Evolutionary conservation across 2,329 filamentous ascomycete species (phyloP).

Genomic region (Gremmenia infestans): DNA sequence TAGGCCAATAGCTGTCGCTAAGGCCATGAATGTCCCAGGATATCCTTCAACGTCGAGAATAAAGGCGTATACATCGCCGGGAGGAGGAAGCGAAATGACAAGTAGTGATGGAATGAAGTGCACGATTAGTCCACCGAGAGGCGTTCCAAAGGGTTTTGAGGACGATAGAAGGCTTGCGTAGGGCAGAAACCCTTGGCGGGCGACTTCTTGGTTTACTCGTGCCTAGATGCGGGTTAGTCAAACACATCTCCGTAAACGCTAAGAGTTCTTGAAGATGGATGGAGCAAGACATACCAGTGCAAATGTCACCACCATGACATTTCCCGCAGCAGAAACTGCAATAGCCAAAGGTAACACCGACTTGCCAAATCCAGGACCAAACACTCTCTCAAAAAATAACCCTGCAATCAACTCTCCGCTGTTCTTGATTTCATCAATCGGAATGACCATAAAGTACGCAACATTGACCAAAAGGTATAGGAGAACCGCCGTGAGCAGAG

Average conservation of each 20-base stretch:
- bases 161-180: constrained; percentile 33
- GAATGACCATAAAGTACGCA: constrained; percentile 56
- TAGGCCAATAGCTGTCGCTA: constrained; percentile 27
- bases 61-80: constrained; percentile 33
- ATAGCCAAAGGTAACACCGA: constrained; percentile 42
- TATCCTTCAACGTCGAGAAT: constrained; percentile 37
- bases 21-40: constrained; percentile 40
- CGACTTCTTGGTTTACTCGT: constrained; percentile 45
- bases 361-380: constrained; percentile 38
- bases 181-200: constrained; percentile 44
- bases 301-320: constrained; percentile 46
- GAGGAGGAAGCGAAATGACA: constrained; percentile 47
- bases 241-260: constrained; percentile 10
- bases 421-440: constrained; percentile 49
- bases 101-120: constrained; percentile 59
- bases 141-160: constrained; percentile 21
- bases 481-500: constrained; percentile 46
- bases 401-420: constrained; percentile 52
- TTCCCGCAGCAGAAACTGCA: constrained; percentile 43
- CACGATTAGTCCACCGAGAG: constrained; percentile 42
- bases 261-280: not conserved
- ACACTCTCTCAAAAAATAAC: constrained; percentile 52
- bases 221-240: constrained; percentile 30
- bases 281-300: constrained; percentile 45
- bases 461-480: constrained; percentile 55